Conservation (phyloP, 75 land plant genomes). For the Pinus taeda region DNA sequence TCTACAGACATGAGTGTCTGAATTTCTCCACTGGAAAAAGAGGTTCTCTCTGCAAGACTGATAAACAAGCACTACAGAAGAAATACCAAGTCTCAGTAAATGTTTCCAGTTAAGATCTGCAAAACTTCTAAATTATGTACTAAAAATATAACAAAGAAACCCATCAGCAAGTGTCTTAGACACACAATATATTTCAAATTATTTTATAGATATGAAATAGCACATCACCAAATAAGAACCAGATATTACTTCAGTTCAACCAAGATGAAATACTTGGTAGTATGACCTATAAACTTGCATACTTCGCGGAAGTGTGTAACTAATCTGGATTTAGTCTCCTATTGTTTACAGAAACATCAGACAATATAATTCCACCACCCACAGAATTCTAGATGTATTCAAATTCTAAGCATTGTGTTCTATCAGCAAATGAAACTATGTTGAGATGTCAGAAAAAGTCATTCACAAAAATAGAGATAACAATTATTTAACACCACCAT, state of each 20-base stretch:
- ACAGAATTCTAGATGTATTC: neutral
- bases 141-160: neutral
- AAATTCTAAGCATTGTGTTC: neutral
- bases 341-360: neutral
- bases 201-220: neutral
- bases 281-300: neutral
- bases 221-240: neutral
- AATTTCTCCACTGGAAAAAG: constrained; percentile 89
- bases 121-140: neutral
- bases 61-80: constrained; percentile 50
- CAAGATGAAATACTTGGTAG: neutral
- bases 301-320: neutral
- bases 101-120: neutral
- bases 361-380: neutral
- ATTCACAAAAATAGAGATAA: neutral
- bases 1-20: constrained; percentile 97
- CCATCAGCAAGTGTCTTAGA: neutral
- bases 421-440: neutral
- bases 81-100: constrained; percentile 2
- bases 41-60: constrained; percentile 59
- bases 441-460: neutral
- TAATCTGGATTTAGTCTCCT: neutral
- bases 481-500: neutral
- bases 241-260: neutral
- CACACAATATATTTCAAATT: neutral